A percentile compares a stretch with the other conserved stretches of the same genome.
phyloP scores from a whole-genome alignment of 2,329 filamentous ascomycete species.

The Colletotrichum viniferum region DNA sequence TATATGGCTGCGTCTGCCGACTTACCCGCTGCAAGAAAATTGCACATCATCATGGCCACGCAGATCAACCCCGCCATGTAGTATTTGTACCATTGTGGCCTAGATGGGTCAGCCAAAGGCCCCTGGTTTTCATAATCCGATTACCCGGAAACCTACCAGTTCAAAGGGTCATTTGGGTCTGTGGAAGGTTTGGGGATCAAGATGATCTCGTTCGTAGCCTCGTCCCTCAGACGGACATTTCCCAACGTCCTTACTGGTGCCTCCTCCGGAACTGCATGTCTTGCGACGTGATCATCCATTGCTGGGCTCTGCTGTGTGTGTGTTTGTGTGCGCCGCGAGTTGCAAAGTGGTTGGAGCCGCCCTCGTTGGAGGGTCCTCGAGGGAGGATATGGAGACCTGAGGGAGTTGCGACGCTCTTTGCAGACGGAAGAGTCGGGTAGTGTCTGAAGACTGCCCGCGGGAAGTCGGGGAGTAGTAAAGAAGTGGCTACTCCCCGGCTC shows the following conservation, averaged over 20 bases:
- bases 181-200: conserved; percentile 50
- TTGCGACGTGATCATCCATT: not conserved
- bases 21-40: conserved; percentile 58
- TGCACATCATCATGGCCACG: conserved; percentile 59
- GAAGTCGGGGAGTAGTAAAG: not conserved
- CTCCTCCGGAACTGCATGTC: not conserved
- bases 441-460: not conserved
- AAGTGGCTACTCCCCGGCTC: not conserved
- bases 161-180: conserved; percentile 57
- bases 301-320: not conserved
- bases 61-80: conserved; percentile 56
- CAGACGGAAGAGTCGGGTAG: not conserved
- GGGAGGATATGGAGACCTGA: not conserved
- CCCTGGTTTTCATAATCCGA: not conserved
- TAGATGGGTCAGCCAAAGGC: conserved; percentile 21
- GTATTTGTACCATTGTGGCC: conserved; percentile 50
- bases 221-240: conserved; percentile 44
- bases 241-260: conserved; percentile 36
- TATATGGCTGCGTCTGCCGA: not conserved
- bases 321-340: not conserved
- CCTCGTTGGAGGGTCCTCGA: not conserved
- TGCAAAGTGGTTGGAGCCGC: not conserved
- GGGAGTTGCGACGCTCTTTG: not conserved
- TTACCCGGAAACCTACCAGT: conserved; percentile 42
- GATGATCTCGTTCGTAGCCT: conserved; percentile 50